Evolutionary conservation across 352 stramenopile species (phyloP).

Genomic region (Pythium aristosporum): DNA sequence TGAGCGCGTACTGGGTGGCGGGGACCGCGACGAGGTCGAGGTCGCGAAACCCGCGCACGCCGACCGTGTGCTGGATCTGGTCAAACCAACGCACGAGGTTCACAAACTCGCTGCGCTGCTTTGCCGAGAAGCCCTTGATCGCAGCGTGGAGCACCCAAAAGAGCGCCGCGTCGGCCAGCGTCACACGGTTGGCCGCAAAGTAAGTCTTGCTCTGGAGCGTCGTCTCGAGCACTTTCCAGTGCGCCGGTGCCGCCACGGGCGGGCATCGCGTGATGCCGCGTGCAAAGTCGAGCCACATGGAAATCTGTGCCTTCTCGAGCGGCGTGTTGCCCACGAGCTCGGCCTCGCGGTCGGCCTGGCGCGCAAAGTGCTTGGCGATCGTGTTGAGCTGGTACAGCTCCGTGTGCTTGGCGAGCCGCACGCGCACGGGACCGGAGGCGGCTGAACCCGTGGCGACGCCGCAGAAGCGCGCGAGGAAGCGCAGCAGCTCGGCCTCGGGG

Average conservation of each 20-base stretch:
- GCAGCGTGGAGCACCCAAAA: conserved; percentile 62
- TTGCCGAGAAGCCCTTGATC: conserved; percentile 35
- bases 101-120: conserved; percentile 46
- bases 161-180: conserved; percentile 74
- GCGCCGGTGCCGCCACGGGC: conserved; percentile 31
- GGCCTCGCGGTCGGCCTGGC: conserved; percentile 66
- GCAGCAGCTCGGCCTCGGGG: conserved; percentile 64
- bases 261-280: conserved; percentile 44
- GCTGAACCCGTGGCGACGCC: conserved; percentile 73
- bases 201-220: conserved; percentile 62
- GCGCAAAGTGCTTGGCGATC: conserved; percentile 78
- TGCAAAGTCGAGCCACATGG: conserved; percentile 80
- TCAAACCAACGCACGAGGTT: conserved; percentile 85
- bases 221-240: conserved; percentile 67
- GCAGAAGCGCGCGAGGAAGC: conserved; percentile 83
- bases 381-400: conserved; percentile 71
- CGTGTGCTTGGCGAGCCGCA: conserved; percentile 68
- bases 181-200: conserved; percentile 65
- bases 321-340: conserved; percentile 59
- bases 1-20: conserved; percentile 55
- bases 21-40: conserved; percentile 61
- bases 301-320: conserved; percentile 69
- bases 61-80: conserved; percentile 82
- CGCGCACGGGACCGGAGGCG: conserved; percentile 65
- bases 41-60: conserved; percentile 78